Conservation (phyloP, 78 protist species). For the Goniomonas avonlea region DNA sequence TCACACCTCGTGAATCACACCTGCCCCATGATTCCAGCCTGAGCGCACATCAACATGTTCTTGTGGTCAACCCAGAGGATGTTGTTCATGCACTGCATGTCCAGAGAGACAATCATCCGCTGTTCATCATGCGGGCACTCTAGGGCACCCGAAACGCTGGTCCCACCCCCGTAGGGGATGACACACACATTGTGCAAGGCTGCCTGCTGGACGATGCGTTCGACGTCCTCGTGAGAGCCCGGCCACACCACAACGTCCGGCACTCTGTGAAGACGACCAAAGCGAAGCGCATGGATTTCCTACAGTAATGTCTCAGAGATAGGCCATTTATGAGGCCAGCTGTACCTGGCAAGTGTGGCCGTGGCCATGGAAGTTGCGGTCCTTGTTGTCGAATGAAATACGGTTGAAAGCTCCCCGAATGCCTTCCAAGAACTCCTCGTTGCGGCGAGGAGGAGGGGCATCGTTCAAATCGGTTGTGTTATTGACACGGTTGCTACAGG, state of each 20-base stretch:
- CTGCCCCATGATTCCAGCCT: constrained; percentile 74
- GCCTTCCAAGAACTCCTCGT: constrained; percentile 7
- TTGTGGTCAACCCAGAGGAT: constrained; percentile 68
- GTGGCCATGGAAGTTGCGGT: constrained; percentile 30
- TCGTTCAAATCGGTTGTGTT: too few relatives aligned
- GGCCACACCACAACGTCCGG: constrained; percentile 71
- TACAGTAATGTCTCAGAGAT: constrained; percentile 22
- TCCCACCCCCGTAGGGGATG: constrained; percentile 84
- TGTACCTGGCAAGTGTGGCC: constrained; percentile 7
- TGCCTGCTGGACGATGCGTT: constrained; percentile 53
- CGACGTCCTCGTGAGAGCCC: constrained; percentile 62
- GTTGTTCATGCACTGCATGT: constrained; percentile 69
- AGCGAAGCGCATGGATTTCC: constrained; percentile 31
- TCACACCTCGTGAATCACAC: too few relatives aligned
- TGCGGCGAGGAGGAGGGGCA: constrained; percentile 13
- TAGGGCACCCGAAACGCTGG: constrained; percentile 57
- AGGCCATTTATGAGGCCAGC: background rate
- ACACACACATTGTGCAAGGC: constrained; percentile 50
- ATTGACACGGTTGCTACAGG: background rate
- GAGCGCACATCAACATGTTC: constrained; percentile 17
- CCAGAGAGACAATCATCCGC: constrained; percentile 65
- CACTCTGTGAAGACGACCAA: constrained; percentile 22
- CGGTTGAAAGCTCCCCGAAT: background rate
- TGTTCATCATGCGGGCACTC: constrained; percentile 43
- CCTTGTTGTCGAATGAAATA: background rate